A percentile compares a stretch with the other conserved stretches of the same genome.
phyloP scores from a whole-genome alignment of 2,329 filamentous ascomycete genomes.

The Knufia fluminis region DNA sequence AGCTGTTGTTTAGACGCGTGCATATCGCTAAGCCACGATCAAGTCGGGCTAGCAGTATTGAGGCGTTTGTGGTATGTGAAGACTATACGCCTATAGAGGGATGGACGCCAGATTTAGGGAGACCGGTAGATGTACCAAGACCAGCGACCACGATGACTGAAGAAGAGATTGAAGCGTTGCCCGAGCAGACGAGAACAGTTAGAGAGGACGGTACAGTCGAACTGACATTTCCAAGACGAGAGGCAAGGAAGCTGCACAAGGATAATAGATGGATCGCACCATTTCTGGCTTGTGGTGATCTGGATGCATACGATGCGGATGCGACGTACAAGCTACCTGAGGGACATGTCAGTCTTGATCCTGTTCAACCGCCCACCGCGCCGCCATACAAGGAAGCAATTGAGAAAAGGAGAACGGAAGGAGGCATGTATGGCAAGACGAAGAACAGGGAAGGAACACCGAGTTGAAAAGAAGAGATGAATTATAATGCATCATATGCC shows the following conservation, averaged over 20 bases:
- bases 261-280: conserved; percentile 70
- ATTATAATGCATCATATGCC: background rate
- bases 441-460: conserved; percentile 27
- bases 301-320: conserved; percentile 91
- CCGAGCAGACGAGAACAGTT: conserved; percentile 24
- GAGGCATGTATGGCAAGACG: conserved; percentile 69
- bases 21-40: conserved; percentile 88
- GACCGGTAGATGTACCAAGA: conserved; percentile 27
- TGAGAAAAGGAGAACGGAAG: conserved; percentile 67
- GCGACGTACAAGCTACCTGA: conserved; percentile 80
- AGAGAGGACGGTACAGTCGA: conserved; percentile 28
- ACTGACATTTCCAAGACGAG: conserved; percentile 33
- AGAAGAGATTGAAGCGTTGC: conserved; percentile 18
- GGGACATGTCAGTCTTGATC: conserved; percentile 77
- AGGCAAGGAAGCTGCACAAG: conserved; percentile 27
- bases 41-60: conserved; percentile 89
- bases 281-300: conserved; percentile 93
- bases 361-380: conserved; percentile 88
- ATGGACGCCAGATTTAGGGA: conserved; percentile 21
- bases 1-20: conserved; percentile 79
- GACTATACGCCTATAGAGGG: conserved; percentile 64
- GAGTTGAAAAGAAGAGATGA: background rate
- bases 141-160: background rate
- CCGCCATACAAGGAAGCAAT: conserved; percentile 89
- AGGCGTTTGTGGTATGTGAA: conserved; percentile 92